phyloP scores from a whole-genome alignment of 805 yeast genomes.

The Teunomyces stri region DNA sequence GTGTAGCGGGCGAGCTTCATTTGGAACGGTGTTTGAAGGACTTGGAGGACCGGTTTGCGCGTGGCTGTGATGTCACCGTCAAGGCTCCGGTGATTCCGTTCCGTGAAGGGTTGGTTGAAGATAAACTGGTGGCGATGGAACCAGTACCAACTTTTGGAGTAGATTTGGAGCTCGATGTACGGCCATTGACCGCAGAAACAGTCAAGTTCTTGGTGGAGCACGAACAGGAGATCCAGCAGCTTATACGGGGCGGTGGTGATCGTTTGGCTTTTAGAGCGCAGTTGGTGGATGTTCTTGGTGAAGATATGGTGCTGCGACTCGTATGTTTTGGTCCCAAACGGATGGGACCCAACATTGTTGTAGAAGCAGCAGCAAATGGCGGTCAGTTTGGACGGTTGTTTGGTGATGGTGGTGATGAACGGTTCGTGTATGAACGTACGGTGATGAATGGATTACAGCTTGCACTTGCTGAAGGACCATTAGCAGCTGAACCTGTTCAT shows the following conservation, averaged over 20 bases:
- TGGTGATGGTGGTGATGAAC: conserved; percentile 9
- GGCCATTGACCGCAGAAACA: conserved; percentile 56
- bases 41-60: conserved; percentile 83
- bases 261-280: conserved; percentile 10
- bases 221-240: conserved; percentile 41
- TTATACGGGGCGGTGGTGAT: conserved; percentile 25
- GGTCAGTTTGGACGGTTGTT: conserved; percentile 31
- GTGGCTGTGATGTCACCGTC: conserved; percentile 74
- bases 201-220: conserved; percentile 48
- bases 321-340: conserved; percentile 76
- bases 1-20: conserved; percentile 96
- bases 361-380: conserved; percentile 46
- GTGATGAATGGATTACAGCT: conserved; percentile 81
- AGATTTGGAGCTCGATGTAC: conserved; percentile 51
- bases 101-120: conserved; percentile 73
- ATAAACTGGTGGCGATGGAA: conserved; percentile 31
- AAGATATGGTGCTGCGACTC: conserved; percentile 33
- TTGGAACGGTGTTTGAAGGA: conserved; percentile 93
- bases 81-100: conserved; percentile 95
- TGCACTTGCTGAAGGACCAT: conserved; percentile 81
- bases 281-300: conserved; percentile 15
- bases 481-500: conserved; percentile 82
- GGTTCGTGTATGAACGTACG: conserved; percentile 52
- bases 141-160: conserved; percentile 21
- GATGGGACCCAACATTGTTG: conserved; percentile 69